These are phyloP conservation scores for Aspergillus sp. DNA, from an alignment of 2,329 filamentous ascomycete genomes.

Conservation along the genomic window DNA sequence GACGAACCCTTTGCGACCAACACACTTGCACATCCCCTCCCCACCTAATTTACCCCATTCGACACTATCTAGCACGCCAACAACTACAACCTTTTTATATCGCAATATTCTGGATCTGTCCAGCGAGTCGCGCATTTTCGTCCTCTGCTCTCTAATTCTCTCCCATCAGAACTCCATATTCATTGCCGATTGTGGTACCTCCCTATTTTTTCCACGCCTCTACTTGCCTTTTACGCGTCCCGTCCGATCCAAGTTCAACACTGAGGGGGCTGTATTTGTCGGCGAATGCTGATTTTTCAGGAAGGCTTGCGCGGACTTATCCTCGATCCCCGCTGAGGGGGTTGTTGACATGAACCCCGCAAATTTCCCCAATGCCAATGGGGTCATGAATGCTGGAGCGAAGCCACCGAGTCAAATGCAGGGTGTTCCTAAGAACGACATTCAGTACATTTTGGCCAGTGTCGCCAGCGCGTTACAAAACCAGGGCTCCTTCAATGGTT, in stretches of 20 bases:
- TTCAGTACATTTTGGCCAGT: constrained; percentile 37
- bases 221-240: background rate
- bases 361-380: constrained; percentile 39
- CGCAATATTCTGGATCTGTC: background rate
- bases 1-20: constrained; percentile 18
- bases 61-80: background rate
- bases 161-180: background rate
- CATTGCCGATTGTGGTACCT: constrained; percentile 2
- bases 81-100: background rate
- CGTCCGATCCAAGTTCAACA: constrained; percentile 1
- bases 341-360: constrained; percentile 45
- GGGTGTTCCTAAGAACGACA: constrained; percentile 31
- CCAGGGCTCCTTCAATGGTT: constrained; percentile 46
- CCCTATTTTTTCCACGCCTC: background rate
- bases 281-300: constrained; percentile 39
- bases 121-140: background rate
- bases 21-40: background rate
- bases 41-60: background rate
- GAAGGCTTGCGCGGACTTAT: constrained; percentile 32
- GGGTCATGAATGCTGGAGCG: constrained; percentile 34
- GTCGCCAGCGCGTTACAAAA: constrained; percentile 40
- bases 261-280: constrained; percentile 13
- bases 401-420: constrained; percentile 35
- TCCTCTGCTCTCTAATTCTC: background rate
- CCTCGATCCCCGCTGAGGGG: constrained; percentile 38